Evolutionary conservation across 768 basidiomycete genomes (phyloP).

Genomic region (Leccinellum albellum): DNA sequence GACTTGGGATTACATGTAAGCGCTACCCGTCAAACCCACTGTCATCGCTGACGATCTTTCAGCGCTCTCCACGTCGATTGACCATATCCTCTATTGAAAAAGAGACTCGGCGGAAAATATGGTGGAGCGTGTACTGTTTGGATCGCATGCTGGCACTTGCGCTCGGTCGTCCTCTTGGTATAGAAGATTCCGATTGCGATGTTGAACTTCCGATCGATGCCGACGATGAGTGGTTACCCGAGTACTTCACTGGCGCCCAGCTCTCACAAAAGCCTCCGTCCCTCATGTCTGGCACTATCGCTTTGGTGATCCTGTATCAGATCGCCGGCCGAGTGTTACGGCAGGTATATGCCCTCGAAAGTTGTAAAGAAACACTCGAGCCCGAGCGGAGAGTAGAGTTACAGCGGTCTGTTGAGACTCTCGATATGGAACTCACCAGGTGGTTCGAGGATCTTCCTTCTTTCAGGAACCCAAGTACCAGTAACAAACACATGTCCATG

Average conservation of each 20-base stretch:
- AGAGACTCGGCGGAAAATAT: slow-evolving; percentile 85
- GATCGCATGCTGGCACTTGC: slow-evolving; percentile 92
- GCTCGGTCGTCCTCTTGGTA: slow-evolving; percentile 81
- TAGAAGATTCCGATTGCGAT: slow-evolving; percentile 89
- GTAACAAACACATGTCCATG: slow-evolving; percentile 81
- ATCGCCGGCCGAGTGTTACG: slow-evolving; percentile 80
- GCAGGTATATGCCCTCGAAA: slow-evolving; percentile 79
- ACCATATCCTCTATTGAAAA: slow-evolving; percentile 72
- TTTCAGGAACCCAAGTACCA: slow-evolving; percentile 72
- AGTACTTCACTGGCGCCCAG: slow-evolving; percentile 65
- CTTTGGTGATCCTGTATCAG: slow-evolving; percentile 74
- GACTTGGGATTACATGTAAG: slow-evolving; percentile 90
- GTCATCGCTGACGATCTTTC: slow-evolving; percentile 15
- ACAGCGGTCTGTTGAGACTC: slow-evolving; percentile 71
- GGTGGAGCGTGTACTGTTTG: slow-evolving; percentile 91
- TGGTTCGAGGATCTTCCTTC: slow-evolving; percentile 81
- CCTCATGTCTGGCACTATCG: slow-evolving; percentile 79
- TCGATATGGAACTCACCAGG: slow-evolving; percentile 72
- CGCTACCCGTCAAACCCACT: slow-evolving; percentile 5
- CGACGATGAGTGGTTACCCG: slow-evolving; percentile 73
- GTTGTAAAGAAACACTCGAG: slow-evolving; percentile 68
- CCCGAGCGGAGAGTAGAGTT: slow-evolving; percentile 71
- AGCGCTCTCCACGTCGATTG: slow-evolving; percentile 83
- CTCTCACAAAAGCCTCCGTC: slow-evolving; percentile 55
- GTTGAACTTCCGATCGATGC: slow-evolving; percentile 80